These are phyloP conservation scores for Clavariopsis aquatica DNA, from an alignment of 495 filamentous ascomycete species.

Conservation along the genomic window DNA sequence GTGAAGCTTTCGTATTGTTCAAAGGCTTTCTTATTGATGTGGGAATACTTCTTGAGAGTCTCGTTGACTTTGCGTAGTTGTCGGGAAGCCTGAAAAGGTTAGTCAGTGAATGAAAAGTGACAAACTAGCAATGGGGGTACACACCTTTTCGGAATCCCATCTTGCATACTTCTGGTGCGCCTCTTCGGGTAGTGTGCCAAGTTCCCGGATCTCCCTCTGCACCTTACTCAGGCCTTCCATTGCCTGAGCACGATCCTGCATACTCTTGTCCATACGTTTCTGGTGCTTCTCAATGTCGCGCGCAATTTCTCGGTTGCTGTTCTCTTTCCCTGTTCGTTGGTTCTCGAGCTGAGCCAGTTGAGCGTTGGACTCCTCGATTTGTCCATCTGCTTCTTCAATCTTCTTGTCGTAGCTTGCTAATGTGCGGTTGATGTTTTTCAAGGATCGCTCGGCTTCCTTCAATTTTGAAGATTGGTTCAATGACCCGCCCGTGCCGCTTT, in stretches of 20 bases:
- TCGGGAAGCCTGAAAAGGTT: constrained; percentile 62
- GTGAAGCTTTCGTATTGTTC: constrained; percentile 99
- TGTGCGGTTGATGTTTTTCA: constrained; percentile 69
- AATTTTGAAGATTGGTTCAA: constrained; percentile 58
- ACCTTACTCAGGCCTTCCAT: constrained; percentile 75
- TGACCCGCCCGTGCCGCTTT: constrained; percentile 61
- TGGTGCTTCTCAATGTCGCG: constrained; percentile 82
- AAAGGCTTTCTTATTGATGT: constrained; percentile 99
- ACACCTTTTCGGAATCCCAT: constrained; percentile 70
- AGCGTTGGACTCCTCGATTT: constrained; percentile 64
- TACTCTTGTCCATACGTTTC: constrained; percentile 87
- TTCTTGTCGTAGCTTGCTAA: constrained; percentile 51
- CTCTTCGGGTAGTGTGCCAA: constrained; percentile 91
- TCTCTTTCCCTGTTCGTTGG: constrained; percentile 65
- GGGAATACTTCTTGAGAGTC: constrained; percentile 88
- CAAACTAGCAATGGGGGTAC: too few species aligned
- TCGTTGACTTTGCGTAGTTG: constrained; percentile 92
- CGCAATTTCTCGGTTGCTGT: constrained; percentile 71
- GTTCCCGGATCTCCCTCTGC: constrained; percentile 81
- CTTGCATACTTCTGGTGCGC: constrained; percentile 89
- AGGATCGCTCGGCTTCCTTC: constrained; percentile 77
- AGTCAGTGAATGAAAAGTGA: too few species aligned
- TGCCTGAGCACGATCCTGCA: constrained; percentile 79
- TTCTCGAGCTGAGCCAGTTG: constrained; percentile 63
- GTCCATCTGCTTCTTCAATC: constrained; percentile 53